phyloP scores from a whole-genome alignment of 1,284 basidiomycete species.

The Pseudozyma thailandica region DNA sequence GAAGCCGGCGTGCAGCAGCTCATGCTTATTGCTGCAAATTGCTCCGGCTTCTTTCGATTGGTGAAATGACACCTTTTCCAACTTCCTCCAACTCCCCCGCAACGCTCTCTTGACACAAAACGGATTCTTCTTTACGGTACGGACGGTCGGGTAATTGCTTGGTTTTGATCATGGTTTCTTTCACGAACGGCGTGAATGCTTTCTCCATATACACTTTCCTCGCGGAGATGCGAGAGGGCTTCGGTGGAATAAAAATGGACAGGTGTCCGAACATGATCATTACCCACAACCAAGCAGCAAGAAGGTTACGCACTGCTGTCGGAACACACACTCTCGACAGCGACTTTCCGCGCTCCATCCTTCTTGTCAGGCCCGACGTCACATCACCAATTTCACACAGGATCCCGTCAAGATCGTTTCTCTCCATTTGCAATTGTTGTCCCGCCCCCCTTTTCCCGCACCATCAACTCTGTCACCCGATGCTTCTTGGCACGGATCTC shows the following conservation, averaged over 20 bases:
- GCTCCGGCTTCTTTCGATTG: background rate
- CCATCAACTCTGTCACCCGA: background rate
- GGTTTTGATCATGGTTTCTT: constrained; percentile 28
- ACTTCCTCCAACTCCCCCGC: background rate
- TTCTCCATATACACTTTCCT: constrained; percentile 35
- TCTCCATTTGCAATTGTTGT: background rate
- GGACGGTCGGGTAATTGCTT: constrained; percentile 35
- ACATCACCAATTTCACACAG: constrained; percentile 14
- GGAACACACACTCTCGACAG: constrained; percentile 1
- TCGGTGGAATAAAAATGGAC: constrained; percentile 47
- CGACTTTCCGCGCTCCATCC: constrained; percentile 9
- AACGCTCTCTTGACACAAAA: constrained; percentile 23
- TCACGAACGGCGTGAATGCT: constrained; percentile 20
- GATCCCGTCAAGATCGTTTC: constrained; percentile 24
- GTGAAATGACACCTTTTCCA: background rate
- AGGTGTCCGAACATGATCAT: constrained; percentile 41
- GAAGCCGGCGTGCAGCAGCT: background rate
- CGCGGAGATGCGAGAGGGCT: constrained; percentile 59
- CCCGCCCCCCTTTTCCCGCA: background rate
- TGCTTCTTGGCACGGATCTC: no score
- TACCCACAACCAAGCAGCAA: constrained; percentile 26
- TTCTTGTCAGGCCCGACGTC: constrained; percentile 37
- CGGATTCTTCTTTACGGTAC: constrained; percentile 25
- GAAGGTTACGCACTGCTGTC: constrained; percentile 22
- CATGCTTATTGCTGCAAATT: no score